These are phyloP conservation scores for Epichloe aotearoae DNA, from an alignment of 2,329 filamentous ascomycete species.

Conservation along the genomic window DNA sequence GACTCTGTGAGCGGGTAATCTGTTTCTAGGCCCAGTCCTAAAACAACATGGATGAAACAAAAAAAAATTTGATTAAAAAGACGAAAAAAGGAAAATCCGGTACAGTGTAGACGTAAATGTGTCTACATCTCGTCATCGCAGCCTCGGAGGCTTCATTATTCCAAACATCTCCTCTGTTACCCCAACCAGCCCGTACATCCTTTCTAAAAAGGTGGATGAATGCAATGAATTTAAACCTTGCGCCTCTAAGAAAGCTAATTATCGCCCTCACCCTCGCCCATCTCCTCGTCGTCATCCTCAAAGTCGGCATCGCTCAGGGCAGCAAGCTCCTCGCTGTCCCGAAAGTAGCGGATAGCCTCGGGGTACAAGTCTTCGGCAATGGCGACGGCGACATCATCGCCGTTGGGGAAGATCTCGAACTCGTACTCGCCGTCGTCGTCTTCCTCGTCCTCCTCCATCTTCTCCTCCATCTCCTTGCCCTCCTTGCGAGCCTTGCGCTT, in stretches of 20 bases:
- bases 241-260: constrained; percentile 32
- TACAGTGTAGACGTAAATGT: background rate
- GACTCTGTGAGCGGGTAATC: constrained; percentile 5
- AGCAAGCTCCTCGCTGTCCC: constrained; percentile 50
- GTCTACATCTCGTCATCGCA: background rate
- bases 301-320: constrained; percentile 57
- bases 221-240: constrained; percentile 20
- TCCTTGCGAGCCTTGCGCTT: constrained; percentile 34
- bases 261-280: constrained; percentile 28
- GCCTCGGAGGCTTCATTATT: background rate
- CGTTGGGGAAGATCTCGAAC: constrained; percentile 77
- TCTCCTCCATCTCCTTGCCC: constrained; percentile 33
- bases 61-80: background rate
- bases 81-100: constrained; percentile 8
- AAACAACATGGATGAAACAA: background rate
- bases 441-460: constrained; percentile 39
- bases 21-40: background rate
- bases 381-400: constrained; percentile 67
- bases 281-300: constrained; percentile 41
- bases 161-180: background rate
- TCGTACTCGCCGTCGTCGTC: constrained; percentile 51
- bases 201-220: background rate
- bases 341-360: constrained; percentile 80
- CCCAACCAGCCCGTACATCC: background rate
- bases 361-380: constrained; percentile 84